Base-by-base conservation (phyloP, 2,329 filamentous ascomycete genomes). In the Penicillium hesseltinei region DNA sequence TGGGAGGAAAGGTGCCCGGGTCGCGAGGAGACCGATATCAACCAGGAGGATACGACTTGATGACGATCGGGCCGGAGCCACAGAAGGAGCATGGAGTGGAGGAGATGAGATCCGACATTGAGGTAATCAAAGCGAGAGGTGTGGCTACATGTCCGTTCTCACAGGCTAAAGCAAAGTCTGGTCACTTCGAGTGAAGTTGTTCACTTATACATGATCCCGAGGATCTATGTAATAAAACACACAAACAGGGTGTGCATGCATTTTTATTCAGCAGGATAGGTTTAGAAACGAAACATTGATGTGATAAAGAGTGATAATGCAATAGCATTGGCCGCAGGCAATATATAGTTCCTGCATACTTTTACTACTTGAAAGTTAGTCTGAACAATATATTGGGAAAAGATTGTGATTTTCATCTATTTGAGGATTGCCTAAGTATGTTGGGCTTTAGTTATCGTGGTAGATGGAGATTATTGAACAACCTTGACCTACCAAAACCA, bases 181-280 rank as follows among this genome's bases (percentile, higher is more conserved):
- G 39, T 40, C 17, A 36, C 7, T 50, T 48, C 29, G 89, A 40
- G 36, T 51, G 6, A 42, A 23, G 7, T 23, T 23, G 27, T 13
- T 31, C 13, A 29, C 7, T 17, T 33, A 23, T 6, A 21, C 11
- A 29, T 5, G n/a, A 13, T 19, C 11, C 3, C 5, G 27, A 5
- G n/a, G n/a, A 31, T 23, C 8, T 17, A 21, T 19, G n/a, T 5
- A 17, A 21, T 23, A 19, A 5, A 11, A 19, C 11, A 5, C 7
- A 8, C 10, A 29, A 6, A 10, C n/a, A 5, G n/a, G 29, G 27
- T 3, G 11, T 33, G 4, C 6, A 21, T 46, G 11, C 1, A 17
- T 2, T 2, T 15, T 15, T 31, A 31, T 19, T 25, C 17, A 19
- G 11, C 11, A 21, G n/a, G 5, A 45, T 31, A 21, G 10, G 2